A percentile compares a stretch with the other conserved stretches of the same genome.
phyloP scores from a whole-genome alignment of 768 basidiomycete genomes.

The Lentinula guzmanii region DNA sequence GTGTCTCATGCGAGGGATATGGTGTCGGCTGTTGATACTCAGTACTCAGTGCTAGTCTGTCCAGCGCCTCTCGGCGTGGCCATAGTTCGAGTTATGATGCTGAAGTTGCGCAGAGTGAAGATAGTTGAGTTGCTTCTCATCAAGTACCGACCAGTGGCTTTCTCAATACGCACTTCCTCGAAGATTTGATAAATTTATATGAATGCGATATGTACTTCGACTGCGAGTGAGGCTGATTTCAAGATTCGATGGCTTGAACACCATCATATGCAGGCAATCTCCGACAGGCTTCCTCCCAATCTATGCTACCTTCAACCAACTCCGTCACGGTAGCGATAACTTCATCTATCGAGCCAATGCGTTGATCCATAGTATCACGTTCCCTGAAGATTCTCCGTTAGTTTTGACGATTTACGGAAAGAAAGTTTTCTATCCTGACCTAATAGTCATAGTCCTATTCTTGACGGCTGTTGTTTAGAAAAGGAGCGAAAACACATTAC shows the following conservation, averaged over 20 bases:
- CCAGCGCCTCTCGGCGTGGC: too few species aligned
- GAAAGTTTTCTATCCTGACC: constrained; percentile 43
- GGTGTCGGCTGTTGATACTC: neutral
- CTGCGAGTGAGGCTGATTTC: too few species aligned
- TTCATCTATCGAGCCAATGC: constrained; percentile 86
- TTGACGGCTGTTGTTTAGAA: constrained; percentile 58
- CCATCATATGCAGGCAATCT: constrained; percentile 78
- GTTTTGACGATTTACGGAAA: constrained; percentile 18
- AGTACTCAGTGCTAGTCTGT: too few species aligned
- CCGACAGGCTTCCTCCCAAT: constrained; percentile 77
- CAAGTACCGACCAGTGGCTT: too few species aligned
- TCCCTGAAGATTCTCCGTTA: constrained; percentile 62
- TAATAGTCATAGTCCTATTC: constrained; percentile 90
- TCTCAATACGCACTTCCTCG: too few species aligned
- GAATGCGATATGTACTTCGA: too few species aligned
- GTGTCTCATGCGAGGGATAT: neutral
- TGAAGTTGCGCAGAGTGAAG: too few species aligned
- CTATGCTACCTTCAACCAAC: constrained; percentile 69
- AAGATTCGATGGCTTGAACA: constrained; percentile 74
- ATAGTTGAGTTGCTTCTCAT: too few species aligned
- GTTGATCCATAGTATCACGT: constrained; percentile 90
- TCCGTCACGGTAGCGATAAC: constrained; percentile 78
- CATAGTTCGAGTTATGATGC: too few species aligned
- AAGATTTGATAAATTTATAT: too few species aligned
- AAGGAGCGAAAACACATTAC: neutral